Conservation (phyloP, 768 basidiomycete species). For the Infundibulicybe gibba region DNA sequence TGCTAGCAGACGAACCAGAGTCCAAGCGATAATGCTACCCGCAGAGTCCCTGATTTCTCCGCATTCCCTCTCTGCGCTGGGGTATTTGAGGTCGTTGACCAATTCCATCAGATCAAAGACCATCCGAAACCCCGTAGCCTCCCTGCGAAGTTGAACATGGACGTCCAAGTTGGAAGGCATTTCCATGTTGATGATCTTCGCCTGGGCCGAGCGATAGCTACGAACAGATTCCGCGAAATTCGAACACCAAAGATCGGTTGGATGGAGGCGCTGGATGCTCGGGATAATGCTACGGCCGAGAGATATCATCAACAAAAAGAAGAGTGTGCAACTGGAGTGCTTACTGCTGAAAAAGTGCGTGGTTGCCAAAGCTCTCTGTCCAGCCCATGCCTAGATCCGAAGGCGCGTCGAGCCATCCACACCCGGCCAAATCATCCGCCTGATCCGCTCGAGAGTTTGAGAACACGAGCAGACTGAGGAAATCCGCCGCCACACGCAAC, state of each 20-base stretch:
- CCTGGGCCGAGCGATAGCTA: constrained; percentile 32
- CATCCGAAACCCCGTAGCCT: constrained; percentile 45
- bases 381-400: constrained; percentile 6
- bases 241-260: constrained; percentile 28
- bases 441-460: constrained; percentile 23
- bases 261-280: constrained; percentile 14
- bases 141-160: constrained; percentile 42
- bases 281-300: constrained; percentile 27
- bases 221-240: constrained; percentile 33
- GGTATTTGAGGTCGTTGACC: constrained; percentile 39
- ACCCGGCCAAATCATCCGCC: constrained; percentile 6
- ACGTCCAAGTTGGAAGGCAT: constrained; percentile 37
- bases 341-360: constrained; percentile 6
- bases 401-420: constrained; percentile 14
- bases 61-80: constrained; percentile 23
- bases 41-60: constrained; percentile 33
- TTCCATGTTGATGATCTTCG: constrained; percentile 17
- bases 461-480: constrained; percentile 39
- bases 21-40: constrained; percentile 48
- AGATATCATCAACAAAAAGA: constrained; percentile 33
- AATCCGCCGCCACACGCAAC: constrained; percentile 47
- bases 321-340: constrained; percentile 2
- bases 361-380: not conserved
- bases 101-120: constrained; percentile 51
- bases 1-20: constrained; percentile 35